Evolutionary conservation across 345 rosid species (phyloP).

Genomic region (Garcia nutans): DNA sequence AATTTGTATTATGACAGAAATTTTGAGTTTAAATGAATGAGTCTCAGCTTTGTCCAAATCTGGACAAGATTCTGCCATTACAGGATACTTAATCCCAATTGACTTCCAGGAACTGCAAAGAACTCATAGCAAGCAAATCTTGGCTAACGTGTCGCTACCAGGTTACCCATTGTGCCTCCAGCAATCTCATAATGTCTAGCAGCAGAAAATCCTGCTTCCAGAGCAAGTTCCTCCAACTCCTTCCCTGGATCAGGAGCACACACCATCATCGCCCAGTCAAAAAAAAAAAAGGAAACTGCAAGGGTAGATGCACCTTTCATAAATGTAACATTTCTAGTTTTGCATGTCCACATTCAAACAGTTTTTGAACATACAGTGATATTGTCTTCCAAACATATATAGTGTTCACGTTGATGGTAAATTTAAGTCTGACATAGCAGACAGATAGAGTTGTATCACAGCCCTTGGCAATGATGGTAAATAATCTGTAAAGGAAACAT

Average conservation of each 20-base stretch:
- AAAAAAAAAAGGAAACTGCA: not conserved
- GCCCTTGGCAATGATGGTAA: not conserved
- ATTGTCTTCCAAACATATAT: not conserved
- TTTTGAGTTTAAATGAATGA: not conserved
- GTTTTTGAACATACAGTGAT: too few relatives aligned
- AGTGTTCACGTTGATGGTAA: too few relatives aligned
- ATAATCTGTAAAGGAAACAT: not conserved
- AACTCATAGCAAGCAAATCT: constrained; percentile 2
- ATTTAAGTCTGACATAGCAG: not conserved
- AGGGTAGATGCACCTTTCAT: not conserved
- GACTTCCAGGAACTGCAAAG: not conserved
- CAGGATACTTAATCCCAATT: not conserved
- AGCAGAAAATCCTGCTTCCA: constrained; percentile 67
- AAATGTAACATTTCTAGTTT: not conserved
- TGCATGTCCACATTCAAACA: not conserved
- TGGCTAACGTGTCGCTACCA: constrained; percentile 57
- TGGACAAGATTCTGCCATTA: not conserved
- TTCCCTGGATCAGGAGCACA: constrained; percentile 41
- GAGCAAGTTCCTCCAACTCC: constrained; percentile 76
- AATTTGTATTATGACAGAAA: not conserved
- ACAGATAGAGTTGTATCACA: not conserved
- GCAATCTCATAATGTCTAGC: constrained; percentile 65
- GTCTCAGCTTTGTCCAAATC: constrained; percentile 2
- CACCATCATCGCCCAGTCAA: not conserved
- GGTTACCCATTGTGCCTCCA: constrained; percentile 83